Conservation (phyloP, 768 basidiomycete species). For the Podaxis rugospora region DNA sequence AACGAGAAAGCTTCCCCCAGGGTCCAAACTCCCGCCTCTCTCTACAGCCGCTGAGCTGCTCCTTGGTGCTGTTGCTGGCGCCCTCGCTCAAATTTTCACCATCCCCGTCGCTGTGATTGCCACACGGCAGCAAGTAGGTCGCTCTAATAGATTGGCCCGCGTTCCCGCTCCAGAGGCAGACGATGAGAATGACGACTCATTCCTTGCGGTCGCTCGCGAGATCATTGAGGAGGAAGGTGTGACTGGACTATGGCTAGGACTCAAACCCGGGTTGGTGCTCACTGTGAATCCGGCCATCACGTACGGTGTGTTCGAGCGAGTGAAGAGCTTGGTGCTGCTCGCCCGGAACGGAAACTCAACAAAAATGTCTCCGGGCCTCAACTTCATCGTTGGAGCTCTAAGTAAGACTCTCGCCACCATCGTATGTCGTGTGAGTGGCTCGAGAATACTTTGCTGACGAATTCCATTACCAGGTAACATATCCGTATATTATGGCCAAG, state of each 20-base stretch:
- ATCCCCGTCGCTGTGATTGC: slow-evolving; percentile 98
- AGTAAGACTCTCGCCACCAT: slow-evolving; percentile 96
- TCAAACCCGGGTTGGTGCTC: slow-evolving; percentile 90
- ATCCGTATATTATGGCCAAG: slow-evolving; percentile 96
- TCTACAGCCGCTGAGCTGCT: slow-evolving; percentile 79
- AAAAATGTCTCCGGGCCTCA: slow-evolving; percentile 73
- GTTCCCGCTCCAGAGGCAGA: slow-evolving; percentile 15
- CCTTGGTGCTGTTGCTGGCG: slow-evolving; percentile 90
- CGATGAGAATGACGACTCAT: slow-evolving; percentile 54
- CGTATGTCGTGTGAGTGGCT: slow-evolving; percentile 43
- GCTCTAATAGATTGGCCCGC: slow-evolving; percentile 21
- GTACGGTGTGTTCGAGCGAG: slow-evolving; percentile 89
- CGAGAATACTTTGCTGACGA: background rate
- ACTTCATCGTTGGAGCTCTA: slow-evolving; percentile 85
- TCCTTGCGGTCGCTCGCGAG: slow-evolving; percentile 75
- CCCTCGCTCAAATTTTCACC: slow-evolving; percentile 94
- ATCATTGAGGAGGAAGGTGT: slow-evolving; percentile 89
- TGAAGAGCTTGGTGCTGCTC: slow-evolving; percentile 70
- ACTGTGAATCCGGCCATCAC: slow-evolving; percentile 98
- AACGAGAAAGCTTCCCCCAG: slow-evolving; percentile 50
- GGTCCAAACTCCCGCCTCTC: slow-evolving; percentile 56
- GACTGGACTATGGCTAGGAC: slow-evolving; percentile 86
- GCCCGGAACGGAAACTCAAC: slow-evolving; percentile 42
- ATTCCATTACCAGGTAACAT: slow-evolving; percentile 63
- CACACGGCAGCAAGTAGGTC: slow-evolving; percentile 91